phyloP scores from a whole-genome alignment of 176 grass and related monocot genomes.

The Hyparrhenia diplandra region DNA sequence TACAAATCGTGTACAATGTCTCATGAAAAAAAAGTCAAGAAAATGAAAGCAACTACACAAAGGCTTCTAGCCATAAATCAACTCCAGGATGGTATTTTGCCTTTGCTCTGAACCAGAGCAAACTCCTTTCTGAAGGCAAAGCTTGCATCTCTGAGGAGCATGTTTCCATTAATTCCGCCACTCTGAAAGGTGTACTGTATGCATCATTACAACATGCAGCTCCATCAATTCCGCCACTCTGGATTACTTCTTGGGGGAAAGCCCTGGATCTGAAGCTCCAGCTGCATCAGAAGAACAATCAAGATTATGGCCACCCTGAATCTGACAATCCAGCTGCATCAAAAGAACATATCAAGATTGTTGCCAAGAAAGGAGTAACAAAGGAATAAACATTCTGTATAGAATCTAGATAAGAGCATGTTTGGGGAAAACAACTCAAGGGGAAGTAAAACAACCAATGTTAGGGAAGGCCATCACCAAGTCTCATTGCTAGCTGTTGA shows the following conservation, averaged over 20 bases:
- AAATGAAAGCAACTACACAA: too few species aligned
- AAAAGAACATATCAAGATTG: background rate
- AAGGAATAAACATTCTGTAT: background rate
- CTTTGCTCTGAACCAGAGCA: too few species aligned
- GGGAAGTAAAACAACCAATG: background rate
- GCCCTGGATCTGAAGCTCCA: constrained; percentile 14
- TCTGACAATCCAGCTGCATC: constrained; percentile 70
- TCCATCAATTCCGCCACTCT: background rate
- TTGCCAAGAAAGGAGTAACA: background rate
- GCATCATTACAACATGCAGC: constrained; percentile 11
- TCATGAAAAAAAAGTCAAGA: too few species aligned
- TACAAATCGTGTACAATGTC: too few species aligned
- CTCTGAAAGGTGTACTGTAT: background rate
- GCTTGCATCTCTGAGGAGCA: too few species aligned
- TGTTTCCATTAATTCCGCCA: constrained; percentile 1
- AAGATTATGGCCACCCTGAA: too few species aligned
- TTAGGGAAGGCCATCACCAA: background rate
- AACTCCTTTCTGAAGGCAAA: too few species aligned
- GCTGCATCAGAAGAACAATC: too few species aligned
- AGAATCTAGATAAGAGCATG: background rate
- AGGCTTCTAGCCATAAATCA: too few species aligned
- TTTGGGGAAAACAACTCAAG: background rate
- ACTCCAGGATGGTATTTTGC: too few species aligned
- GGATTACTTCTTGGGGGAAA: constrained; percentile 33
- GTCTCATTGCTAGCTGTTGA: background rate